Evolutionary conservation across 441 rosid species (phyloP).

Genomic region (Adansonia grandidieri): DNA sequence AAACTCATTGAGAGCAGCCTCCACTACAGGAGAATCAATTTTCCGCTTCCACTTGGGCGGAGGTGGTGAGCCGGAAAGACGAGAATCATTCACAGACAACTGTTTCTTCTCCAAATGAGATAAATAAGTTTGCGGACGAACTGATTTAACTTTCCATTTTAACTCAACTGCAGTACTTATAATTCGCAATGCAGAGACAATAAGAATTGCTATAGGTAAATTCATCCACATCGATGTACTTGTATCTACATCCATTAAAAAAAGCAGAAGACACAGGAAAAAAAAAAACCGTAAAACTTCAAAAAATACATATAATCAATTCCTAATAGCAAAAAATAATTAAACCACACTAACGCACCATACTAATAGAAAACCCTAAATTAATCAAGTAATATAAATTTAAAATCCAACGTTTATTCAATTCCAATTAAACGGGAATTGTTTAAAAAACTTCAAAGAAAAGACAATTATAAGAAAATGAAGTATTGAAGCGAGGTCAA

Average conservation of each 20-base stretch:
- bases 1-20: conserved; percentile 72
- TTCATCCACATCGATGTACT: conserved; percentile 97
- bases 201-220: conserved; percentile 75
- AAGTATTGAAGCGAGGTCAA: neutral
- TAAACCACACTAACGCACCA: neutral
- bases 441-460: neutral
- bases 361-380: neutral
- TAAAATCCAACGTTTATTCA: neutral
- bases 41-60: conserved; percentile 77
- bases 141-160: conserved; percentile 59
- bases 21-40: conserved; percentile 82
- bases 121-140: conserved; percentile 45
- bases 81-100: conserved; percentile 73
- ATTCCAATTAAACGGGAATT: neutral
- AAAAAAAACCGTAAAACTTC: neutral
- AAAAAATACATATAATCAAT: neutral
- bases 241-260: conserved; percentile 65
- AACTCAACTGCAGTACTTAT: conserved; percentile 71
- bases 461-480: neutral
- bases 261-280: conserved; percentile 2
- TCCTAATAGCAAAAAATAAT: neutral
- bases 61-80: conserved; percentile 60
- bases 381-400: conserved; percentile 4
- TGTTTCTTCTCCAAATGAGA: conserved; percentile 73
- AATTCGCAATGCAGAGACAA: conserved; percentile 55